phyloP scores from a whole-genome alignment of 2,329 filamentous ascomycete genomes.

The Cladosporium sp. region DNA sequence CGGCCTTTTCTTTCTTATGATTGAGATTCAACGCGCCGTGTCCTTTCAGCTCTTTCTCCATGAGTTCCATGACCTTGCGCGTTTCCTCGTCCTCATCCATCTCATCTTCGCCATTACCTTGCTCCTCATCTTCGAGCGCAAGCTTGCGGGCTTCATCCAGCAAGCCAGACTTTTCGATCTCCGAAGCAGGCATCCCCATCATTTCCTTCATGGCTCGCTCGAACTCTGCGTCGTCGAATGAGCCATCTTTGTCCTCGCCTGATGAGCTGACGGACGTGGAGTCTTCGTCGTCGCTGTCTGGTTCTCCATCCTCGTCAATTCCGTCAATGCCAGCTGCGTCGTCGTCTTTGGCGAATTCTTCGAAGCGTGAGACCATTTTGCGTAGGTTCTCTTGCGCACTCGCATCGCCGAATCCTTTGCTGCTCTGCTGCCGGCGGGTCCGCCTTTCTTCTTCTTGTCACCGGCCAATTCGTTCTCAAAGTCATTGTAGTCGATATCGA shows the following conservation, averaged over 20 bases:
- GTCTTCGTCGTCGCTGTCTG: constrained; percentile 46
- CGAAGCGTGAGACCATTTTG: constrained; percentile 92
- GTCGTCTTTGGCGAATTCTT: constrained; percentile 84
- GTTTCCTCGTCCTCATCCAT: constrained; percentile 59
- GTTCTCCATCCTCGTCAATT: constrained; percentile 63
- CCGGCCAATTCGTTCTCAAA: constrained; percentile 76
- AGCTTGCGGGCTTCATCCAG: constrained; percentile 33
- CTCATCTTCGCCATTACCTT: constrained; percentile 32
- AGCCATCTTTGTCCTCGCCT: constrained; percentile 69
- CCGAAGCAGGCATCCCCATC: constrained; percentile 63
- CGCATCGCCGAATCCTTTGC: constrained; percentile 56
- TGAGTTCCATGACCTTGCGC: constrained; percentile 59
- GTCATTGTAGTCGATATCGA: constrained; percentile 86
- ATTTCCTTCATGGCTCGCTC: constrained; percentile 85
- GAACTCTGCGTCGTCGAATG: constrained; percentile 82
- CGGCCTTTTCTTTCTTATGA: constrained; percentile 23
- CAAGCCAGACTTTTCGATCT: constrained; percentile 30
- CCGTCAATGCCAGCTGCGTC: constrained; percentile 74
- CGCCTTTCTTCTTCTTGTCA: constrained; percentile 32
- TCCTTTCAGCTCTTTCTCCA: constrained; percentile 68
- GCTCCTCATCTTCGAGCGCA: constrained; percentile 39
- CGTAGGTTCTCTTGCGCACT: constrained; percentile 70
- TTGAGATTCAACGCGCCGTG: constrained; percentile 59
- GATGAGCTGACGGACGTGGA: constrained; percentile 49
- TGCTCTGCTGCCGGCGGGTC: constrained; percentile 17